Base-by-base conservation (phyloP, 2,329 filamentous ascomycete genomes). In the Cryphonectria carpinicola region DNA sequence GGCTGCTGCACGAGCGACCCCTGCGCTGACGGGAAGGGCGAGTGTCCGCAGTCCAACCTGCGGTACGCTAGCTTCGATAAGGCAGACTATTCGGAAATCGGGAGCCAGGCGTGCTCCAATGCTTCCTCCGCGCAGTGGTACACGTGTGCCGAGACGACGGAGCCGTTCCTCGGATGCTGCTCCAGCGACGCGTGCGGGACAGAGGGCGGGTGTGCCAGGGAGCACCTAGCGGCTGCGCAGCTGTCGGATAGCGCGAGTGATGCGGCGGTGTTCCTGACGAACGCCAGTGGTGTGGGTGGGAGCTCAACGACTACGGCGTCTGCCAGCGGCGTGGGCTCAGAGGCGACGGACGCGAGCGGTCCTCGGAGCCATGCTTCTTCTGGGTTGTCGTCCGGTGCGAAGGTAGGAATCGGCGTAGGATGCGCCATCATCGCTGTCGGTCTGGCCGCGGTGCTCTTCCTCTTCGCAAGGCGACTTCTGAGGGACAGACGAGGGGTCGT, bases 91-190 rank as follows among this genome's bases (percentile, higher is more conserved):
- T 54, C 68, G 0, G 69, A 74, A 1, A 79, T 83, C 14, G 74
- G 70, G 0, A 65, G 74, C 0, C 82, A 84, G 68, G 71, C 72
- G 8, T 83, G 82, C 64, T 58, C 74, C 58, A n/a, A 49, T 49
- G 74, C 73, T 8, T 70, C 74, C 6, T 72, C 74, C 10, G 58
- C 61, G 2, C 63, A 67, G 0, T 84, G 81, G 80, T 82, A 79
- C 65, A 76, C 77, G 0, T 84, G 82, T 67, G 49, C 73, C 3
- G 62, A 65, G 1, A 75, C 74, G 6, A 71, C 39, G 0, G 77
- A 78, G 25, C 77, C 81, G 0, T 84, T 82, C 49, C 56, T 84
- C 13, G 82, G 82, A 11, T 84, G 82, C 65, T 84, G 82, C 64
- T 74, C 71, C 14, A 74, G 71, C 37, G 76, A 81, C 69, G 79